Base-by-base conservation (phyloP, 331 rosid genomes). In the Spiraea crenata region DNA sequence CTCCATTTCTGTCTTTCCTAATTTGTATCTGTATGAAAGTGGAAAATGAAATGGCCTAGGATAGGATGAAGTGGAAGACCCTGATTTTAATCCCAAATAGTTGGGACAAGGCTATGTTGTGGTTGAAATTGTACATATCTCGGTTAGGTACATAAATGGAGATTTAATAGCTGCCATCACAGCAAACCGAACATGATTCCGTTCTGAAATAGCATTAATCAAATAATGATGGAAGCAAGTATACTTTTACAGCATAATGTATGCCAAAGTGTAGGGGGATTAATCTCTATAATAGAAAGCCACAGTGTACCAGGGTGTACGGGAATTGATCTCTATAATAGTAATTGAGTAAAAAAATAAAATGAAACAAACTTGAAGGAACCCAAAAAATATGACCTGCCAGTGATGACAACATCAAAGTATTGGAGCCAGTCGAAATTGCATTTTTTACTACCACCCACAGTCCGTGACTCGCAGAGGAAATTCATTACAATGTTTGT, bases 361-460 rank as follows among this genome's bases (percentile, higher is more conserved):
- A 31, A 45, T 5, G n/a, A 52, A 67, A 62, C 69, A 77, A 52
- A 83, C 34, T 15, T 65, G 38, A 39, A 44, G 48, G 51, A 13
- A 41, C 50, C 72, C 60, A 38, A 31, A 74, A 64, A 75, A 59
- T 44, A 80, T 54, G 62, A 91, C 99, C 99, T 95, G 83, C 99
- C 98, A 58, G 98, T 89, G 81, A 95, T 89, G 79, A 95, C 96
- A 62, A 95, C 90, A 74, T 95, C 96, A 41, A 95, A 95, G 85
- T 89, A 85, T 75, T 73, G 90, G 75, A 95, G 99, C 99, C 99
- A 95, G 69, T 80, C 85, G 45, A 91, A 89, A 79, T 77, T 86
- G 81, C 84, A 80, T 38, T 80, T 78, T 79, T 69, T 73, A 76
- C 77, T 71, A 66, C 81, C 88, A 73, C 70, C 85, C 45, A 49